These are phyloP conservation scores for Kwoniella botswanensis DNA, from an alignment of 768 basidiomycete species.

Conservation along the genomic window DNA sequence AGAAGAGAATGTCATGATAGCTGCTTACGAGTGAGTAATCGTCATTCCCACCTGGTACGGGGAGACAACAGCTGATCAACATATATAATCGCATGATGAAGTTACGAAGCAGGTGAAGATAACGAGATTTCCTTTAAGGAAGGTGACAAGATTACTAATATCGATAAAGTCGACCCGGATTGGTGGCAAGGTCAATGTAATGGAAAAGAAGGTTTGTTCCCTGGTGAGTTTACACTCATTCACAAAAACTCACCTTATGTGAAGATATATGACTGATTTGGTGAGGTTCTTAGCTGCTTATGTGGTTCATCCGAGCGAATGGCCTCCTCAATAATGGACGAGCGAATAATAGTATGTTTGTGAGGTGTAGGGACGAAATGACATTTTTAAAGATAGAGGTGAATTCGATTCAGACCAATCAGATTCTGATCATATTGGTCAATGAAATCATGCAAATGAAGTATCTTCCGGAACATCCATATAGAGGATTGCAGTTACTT, in stretches of 20 bases:
- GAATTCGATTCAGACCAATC: no score
- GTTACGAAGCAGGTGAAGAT: slow-evolving; percentile 87
- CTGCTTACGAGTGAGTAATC: slow-evolving; percentile 66
- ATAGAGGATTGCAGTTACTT: neutral
- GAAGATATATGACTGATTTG: no score
- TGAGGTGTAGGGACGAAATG: no score
- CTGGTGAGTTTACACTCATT: slow-evolving; percentile 32
- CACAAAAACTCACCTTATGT: neutral
- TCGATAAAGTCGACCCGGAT: slow-evolving; percentile 67
- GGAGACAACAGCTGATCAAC: no score
- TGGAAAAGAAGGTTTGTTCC: slow-evolving; percentile 56
- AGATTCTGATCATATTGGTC: no score
- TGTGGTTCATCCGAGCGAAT: slow-evolving; percentile 36
- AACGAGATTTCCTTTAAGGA: slow-evolving; percentile 87
- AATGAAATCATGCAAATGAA: no score
- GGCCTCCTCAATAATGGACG: slow-evolving; percentile 13
- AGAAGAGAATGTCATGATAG: slow-evolving; percentile 58
- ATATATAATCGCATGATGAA: no score
- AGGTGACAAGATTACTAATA: slow-evolving; percentile 76
- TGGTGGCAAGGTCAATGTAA: slow-evolving; percentile 49
- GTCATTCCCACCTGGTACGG: no score
- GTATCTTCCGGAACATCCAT: neutral
- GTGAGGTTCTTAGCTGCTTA: slow-evolving; percentile 31
- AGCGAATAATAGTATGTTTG: neutral
- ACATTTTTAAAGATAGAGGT: no score